Conservation (phyloP, 169 alveolate species). For the Plasmodium knowlesi region DNA sequence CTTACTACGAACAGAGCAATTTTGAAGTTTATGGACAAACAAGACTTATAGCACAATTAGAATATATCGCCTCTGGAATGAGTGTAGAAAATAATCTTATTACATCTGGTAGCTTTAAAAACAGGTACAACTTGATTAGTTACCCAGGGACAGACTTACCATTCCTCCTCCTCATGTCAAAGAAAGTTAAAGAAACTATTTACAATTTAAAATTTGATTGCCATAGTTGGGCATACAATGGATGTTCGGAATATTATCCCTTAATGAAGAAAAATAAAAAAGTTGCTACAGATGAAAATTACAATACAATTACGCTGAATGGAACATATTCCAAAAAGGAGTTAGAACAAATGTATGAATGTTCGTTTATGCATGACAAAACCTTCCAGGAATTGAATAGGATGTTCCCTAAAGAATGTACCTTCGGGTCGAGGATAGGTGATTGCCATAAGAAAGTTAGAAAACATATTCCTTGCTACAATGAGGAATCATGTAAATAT, state of each 20-base stretch:
- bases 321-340: conserved; percentile 41
- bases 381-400: conserved; percentile 55
- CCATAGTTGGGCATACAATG: conserved; percentile 57
- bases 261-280: conserved; percentile 62
- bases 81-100: conserved; percentile 44
- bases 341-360: conserved; percentile 64
- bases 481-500: conserved; percentile 49
- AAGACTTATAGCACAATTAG: conserved; percentile 72
- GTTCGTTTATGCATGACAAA: conserved; percentile 72
- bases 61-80: conserved; percentile 77
- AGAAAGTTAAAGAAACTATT: conserved; percentile 45
- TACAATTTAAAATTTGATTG: conserved; percentile 79
- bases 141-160: conserved; percentile 57
- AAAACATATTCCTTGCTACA: conserved; percentile 54
- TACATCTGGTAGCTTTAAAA: conserved; percentile 46
- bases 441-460: conserved; percentile 76
- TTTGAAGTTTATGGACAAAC: conserved; percentile 79
- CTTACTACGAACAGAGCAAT: conserved; percentile 77
- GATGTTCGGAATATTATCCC: conserved; percentile 77
- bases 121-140: conserved; percentile 51
- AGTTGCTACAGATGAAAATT: not conserved
- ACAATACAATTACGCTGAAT: conserved; percentile 37
- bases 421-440: conserved; percentile 77
- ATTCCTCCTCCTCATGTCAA: conserved; percentile 58
- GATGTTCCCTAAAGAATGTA: conserved; percentile 78